phyloP scores from a whole-genome alignment of 1,139 yeast genomes.

The Arxiozyma bovina region DNA sequence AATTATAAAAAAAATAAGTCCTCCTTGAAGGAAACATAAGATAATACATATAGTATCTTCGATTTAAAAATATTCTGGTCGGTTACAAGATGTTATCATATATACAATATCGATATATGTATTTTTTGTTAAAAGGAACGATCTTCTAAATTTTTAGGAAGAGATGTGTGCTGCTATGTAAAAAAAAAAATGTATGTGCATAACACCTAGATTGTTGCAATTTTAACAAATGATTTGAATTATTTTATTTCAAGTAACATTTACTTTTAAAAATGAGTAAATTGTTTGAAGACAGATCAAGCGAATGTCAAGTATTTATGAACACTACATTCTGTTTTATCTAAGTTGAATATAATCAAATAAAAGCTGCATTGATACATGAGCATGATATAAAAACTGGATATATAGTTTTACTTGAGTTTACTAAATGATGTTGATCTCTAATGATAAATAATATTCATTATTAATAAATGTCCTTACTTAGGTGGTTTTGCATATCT shows the following conservation, averaged over 20 bases:
- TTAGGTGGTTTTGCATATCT: no score
- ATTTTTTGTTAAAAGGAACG: no score
- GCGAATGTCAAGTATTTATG: not conserved
- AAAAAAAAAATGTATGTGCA: no score
- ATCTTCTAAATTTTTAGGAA: not conserved
- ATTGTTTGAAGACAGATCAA: no score
- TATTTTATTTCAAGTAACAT: not conserved
- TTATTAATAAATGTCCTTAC: no score
- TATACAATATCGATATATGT: not conserved
- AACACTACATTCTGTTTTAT: no score
- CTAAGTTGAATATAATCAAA: no score
- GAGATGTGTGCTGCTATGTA: no score
- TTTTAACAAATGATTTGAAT: not conserved
- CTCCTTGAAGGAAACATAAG: not conserved
- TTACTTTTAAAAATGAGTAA: no score
- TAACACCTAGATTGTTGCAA: not conserved
- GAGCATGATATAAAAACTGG: not conserved
- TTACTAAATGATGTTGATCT: no score
- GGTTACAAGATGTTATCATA: not conserved
- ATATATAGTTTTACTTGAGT: no score
- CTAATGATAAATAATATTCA: not conserved
- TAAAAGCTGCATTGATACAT: no score
- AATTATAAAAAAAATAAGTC: not conserved
- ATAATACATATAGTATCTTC: not conserved
- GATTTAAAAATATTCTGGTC: not conserved